A percentile compares a stretch with the other conserved stretches of the same genome.
phyloP scores from a whole-genome alignment of 768 basidiomycete genomes.

The Leccinellum albellum region DNA sequence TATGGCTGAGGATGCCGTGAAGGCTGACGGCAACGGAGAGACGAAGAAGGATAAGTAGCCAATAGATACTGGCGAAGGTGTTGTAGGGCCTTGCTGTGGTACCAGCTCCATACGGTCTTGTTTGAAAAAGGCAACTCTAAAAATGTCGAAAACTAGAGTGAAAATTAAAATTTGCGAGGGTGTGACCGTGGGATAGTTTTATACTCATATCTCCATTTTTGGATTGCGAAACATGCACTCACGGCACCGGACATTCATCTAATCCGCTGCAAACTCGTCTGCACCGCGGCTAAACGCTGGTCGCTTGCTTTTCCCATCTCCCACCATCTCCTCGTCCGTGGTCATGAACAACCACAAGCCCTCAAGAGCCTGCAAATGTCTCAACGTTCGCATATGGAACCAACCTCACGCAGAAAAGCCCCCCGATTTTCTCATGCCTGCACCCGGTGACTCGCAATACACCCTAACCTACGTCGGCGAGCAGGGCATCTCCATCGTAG shows the following conservation, averaged over 20 bases:
- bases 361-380: slow-evolving; percentile 61
- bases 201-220: slow-evolving; percentile 19
- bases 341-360: slow-evolving; percentile 14
- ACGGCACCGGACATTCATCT: slow-evolving; percentile 34
- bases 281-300: slow-evolving; percentile 25
- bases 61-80: slow-evolving; percentile 4
- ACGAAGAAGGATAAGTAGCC: slow-evolving; percentile 55
- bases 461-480: slow-evolving; percentile 59
- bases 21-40: slow-evolving; percentile 40
- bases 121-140: slow-evolving; percentile 6
- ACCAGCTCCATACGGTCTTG: neutral
- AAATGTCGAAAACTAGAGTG: slow-evolving; percentile 6
- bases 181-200: slow-evolving; percentile 21
- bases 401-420: slow-evolving; percentile 29
- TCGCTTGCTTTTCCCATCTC: slow-evolving; percentile 14
- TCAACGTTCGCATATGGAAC: slow-evolving; percentile 60
- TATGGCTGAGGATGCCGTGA: slow-evolving; percentile 45
- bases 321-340: slow-evolving; percentile 15
- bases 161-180: slow-evolving; percentile 5
- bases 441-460: slow-evolving; percentile 38
- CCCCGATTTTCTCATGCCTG: slow-evolving; percentile 32
- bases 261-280: slow-evolving; percentile 26
- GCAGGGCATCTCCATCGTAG: slow-evolving; percentile 62
- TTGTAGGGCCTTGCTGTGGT: neutral
- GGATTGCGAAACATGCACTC: slow-evolving; percentile 24